These are phyloP conservation scores for Wickerhamiella galacta DNA, from an alignment of 805 yeast species.

Conservation along the genomic window DNA sequence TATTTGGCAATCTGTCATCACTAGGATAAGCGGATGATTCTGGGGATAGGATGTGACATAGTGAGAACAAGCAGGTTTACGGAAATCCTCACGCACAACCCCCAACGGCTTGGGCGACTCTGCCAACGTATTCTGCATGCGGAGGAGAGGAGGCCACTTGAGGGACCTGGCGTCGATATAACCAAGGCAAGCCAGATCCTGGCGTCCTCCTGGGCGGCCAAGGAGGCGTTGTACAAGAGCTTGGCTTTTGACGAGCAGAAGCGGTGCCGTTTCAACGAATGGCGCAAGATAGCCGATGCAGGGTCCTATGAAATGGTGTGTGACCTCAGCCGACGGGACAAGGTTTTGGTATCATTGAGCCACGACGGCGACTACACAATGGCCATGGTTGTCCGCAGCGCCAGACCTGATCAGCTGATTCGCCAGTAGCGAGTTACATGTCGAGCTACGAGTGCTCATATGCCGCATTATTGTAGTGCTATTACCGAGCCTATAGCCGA, in stretches of 20 bases:
- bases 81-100: constrained; percentile 24
- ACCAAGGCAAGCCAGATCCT: constrained; percentile 19
- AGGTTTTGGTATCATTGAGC: constrained; percentile 38
- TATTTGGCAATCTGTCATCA: too few relatives aligned
- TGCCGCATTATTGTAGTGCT: too few relatives aligned
- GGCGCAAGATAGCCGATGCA: constrained; percentile 18
- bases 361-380: constrained; percentile 49
- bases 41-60: constrained; percentile 45
- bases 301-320: constrained; percentile 10
- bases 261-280: constrained; percentile 37
- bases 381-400: constrained; percentile 42
- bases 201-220: constrained; percentile 54
- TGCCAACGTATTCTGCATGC: constrained; percentile 36
- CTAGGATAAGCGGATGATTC: constrained; percentile 18
- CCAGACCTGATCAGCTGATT: too few relatives aligned
- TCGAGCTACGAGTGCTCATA: too few relatives aligned
- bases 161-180: constrained; percentile 3
- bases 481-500: too few relatives aligned
- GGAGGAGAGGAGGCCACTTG: constrained; percentile 26
- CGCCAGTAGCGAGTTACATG: too few relatives aligned
- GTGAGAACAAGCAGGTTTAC: constrained; percentile 32
- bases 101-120: constrained; percentile 26
- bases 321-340: constrained; percentile 23
- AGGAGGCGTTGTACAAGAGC: constrained; percentile 58
- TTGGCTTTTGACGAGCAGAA: constrained; percentile 33